Base-by-base conservation (phyloP, 192 early-diverging fungal genomes). In the Coemansia sp. region DNA sequence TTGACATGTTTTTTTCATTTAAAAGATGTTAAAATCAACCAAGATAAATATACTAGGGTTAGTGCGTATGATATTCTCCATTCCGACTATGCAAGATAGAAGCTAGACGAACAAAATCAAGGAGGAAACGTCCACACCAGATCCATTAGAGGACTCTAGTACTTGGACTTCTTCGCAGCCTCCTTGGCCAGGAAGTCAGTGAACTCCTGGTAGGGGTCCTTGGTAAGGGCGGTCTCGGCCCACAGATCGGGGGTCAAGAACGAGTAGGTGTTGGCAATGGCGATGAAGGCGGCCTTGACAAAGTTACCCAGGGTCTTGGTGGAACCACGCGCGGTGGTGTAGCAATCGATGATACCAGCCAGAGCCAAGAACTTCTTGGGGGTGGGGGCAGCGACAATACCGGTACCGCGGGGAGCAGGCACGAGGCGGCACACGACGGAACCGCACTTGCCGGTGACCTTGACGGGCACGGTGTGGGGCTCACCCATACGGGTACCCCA, bases 281-380 rank as follows among this genome's bases (percentile, higher is more conserved):
- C 96, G 83, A 91, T 89, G 86, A 98, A 98, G 74, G 93, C 91
- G 68, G 97, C 97, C 94, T 98, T 98, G 86, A 98, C 94, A 76
- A 97, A 97, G 94, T 98, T 98, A 78, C 97, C 97, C 66, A 96
- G 92, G 74, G 97, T 98, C 84, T 91, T 92, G 90, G 97, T 98
- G 74, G 94, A 94, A 80, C 97, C 97, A 73, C 93, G 88, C 82
- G 97, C 87, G 61, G 92, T 89, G 80, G 97, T 98, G 91, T 98
- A 98, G 89, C 93, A 94, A 86, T 98, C 97, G 66, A 88, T 88
- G 84, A 98, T 92, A 93, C 97, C 97, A 70, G 97, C 97, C 69
- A 97, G 89, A 86, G 93, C 87, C 74, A 97, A 89, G 63, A 98
- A 89, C 91, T 94, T 96, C 94, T 98, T 98, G 87, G 95, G 92